phyloP scores from a whole-genome alignment of 1,284 basidiomycete genomes.

The Cutaneotrichosporon dermatis region DNA sequence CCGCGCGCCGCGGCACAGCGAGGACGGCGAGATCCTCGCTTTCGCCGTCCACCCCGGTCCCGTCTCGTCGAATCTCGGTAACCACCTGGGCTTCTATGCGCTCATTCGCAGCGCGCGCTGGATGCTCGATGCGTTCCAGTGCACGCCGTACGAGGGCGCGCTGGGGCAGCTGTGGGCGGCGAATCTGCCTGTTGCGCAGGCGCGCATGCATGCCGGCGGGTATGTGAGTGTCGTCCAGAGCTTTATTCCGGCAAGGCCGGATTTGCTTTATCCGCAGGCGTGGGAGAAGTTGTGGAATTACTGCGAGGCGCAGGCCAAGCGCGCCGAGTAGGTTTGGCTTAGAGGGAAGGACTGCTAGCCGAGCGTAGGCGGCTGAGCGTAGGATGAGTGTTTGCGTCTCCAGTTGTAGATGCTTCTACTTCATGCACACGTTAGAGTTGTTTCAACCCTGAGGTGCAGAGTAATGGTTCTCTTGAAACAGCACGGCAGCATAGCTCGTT shows the following conservation, averaged over 20 bases:
- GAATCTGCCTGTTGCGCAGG: conserved; percentile 49
- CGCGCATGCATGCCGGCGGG: conserved; percentile 28
- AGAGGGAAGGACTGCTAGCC: too few relatives aligned
- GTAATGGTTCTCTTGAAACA: too few relatives aligned
- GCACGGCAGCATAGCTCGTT: too few relatives aligned
- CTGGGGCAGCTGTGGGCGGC: conserved; percentile 53
- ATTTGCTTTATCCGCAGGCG: conserved; percentile 25
- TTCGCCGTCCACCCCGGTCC: conserved; percentile 37
- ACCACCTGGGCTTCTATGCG: conserved; percentile 17
- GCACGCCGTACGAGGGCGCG: conserved; percentile 36
- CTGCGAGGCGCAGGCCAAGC: conserved; percentile 36
- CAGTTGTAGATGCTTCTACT: too few relatives aligned
- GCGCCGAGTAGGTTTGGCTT: too few relatives aligned
- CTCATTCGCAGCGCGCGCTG: neutral
- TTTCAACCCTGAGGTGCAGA: too few relatives aligned
- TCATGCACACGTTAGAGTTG: too few relatives aligned
- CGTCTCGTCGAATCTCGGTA: conserved; percentile 33
- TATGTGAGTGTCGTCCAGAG: conserved; percentile 41
- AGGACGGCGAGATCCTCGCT: conserved; percentile 27
- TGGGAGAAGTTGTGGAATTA: conserved; percentile 40
- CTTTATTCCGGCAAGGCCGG: conserved; percentile 1
- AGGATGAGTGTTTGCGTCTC: too few relatives aligned
- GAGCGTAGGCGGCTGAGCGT: too few relatives aligned
- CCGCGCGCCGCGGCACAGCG: neutral
- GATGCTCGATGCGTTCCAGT: conserved; percentile 37